Conservation (phyloP, 257 asterid genomes). For the Buddleja alternifolia region DNA sequence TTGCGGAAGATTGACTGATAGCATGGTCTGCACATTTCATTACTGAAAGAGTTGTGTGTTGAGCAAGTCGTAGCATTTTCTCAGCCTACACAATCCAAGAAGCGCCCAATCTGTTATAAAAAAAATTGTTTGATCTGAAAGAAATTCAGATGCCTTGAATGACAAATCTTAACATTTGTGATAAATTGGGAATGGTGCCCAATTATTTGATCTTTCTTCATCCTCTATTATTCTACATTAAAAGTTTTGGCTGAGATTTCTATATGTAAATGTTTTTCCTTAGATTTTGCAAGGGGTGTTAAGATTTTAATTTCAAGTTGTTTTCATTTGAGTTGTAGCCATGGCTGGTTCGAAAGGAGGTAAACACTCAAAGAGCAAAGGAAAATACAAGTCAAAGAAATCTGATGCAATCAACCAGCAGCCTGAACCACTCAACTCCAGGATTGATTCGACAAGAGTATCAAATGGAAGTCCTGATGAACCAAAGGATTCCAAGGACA, state of each 20-base stretch:
- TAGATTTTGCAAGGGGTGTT: background rate
- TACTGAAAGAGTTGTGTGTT: no score
- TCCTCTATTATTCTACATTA: background rate
- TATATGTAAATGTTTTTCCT: background rate
- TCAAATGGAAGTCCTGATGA: background rate
- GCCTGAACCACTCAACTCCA: background rate
- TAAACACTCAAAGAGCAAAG: slow-evolving; percentile 32
- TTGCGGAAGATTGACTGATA: no score
- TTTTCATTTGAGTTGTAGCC: slow-evolving; percentile 24
- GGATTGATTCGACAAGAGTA: background rate
- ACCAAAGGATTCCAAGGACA: background rate
- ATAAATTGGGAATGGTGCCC: background rate
- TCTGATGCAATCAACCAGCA: slow-evolving; percentile 13
- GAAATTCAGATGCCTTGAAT: background rate
- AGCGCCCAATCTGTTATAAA: no score
- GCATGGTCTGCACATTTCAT: no score
- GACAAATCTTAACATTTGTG: background rate
- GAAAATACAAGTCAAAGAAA: slow-evolving; percentile 23
- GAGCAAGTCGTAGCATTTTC: no score
- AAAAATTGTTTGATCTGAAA: no score
- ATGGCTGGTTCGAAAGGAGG: slow-evolving; percentile 36
- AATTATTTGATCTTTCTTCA: background rate
- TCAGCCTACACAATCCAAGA: no score
- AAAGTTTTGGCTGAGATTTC: background rate
- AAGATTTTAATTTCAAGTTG: slow-evolving; percentile 3